Evolutionary conservation across 148 eudicot species (phyloP), one percentile per base, ranked within the genome.

Genomic region (Rhododendron griersonianum): DNA sequence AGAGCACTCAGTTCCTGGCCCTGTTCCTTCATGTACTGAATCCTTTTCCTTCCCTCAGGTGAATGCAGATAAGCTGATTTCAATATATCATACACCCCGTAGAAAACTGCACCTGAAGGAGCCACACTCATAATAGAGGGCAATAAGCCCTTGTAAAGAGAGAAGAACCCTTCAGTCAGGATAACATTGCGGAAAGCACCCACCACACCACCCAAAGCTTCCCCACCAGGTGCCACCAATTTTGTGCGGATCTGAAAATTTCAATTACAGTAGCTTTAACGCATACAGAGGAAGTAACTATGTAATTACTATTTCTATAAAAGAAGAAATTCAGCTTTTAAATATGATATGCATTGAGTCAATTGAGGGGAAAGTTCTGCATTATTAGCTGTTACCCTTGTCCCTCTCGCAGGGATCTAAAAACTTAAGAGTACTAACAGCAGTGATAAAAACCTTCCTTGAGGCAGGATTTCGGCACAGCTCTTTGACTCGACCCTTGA

Each of bases 141-240:
- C 61, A 93, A 65, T 86, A 93, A 89, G 83, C 94, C 94, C 87
- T 89, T 93, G 86, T 93, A 93, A 76, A 93, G 96, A 65, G 96
- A 90, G 79, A 92, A 88, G 86, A 90, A 87, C 51, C 96, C 96
- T 92, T 93, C 96, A 59, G 91, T 93, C 86, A 81, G 86, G 73
- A 93, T 89, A 90, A 93, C 91, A 71, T 90, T 87, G 81, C 81
- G 85, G 84, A 93, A 93, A 84, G 96, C 94, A 85, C 96, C 93
- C 74, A 91, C 81, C 45, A 93, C 92, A 78, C 96, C 96, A 84
- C 93, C 94, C 90, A 92, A 85, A 41, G 89, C 81, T 85, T 92
- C 96, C 63, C 96, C 96, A 75, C 96, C 96, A 89, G 86, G 92
- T 79, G 93, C 96, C 79, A 93, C 92, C 65, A 93, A 82, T 84